Conservation (phyloP, 495 filamentous ascomycete genomes). For the Neurospora sp. region DNA sequence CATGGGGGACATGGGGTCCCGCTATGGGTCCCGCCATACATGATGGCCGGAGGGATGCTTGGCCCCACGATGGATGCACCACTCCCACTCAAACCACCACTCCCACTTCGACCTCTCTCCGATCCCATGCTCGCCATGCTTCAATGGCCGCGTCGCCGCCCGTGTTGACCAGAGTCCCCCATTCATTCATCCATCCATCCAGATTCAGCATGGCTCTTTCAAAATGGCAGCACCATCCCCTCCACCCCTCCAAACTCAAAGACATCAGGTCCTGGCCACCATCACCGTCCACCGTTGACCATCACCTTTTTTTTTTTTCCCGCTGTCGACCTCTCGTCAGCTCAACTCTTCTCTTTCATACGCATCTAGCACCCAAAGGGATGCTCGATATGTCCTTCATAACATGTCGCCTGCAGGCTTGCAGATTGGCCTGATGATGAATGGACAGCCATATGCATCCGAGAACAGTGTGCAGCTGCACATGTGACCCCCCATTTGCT, state of each 20-base stretch:
- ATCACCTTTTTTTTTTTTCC: background rate
- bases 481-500: conserved; percentile 23
- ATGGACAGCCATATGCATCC: conserved; percentile 21
- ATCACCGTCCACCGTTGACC: background rate
- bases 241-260: background rate
- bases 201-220: background rate
- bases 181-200: background rate
- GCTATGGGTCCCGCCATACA: background rate
- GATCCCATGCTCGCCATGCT: background rate
- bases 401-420: conserved; percentile 16
- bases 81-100: background rate
- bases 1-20: background rate
- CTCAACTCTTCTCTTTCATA: background rate
- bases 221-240: background rate
- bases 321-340: background rate
- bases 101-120: background rate
- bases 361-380: background rate
- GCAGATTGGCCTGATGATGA: conserved; percentile 13
- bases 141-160: background rate
- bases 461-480: conserved; percentile 24
- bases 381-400: conserved; percentile 11
- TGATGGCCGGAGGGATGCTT: background rate
- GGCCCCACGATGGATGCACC: background rate
- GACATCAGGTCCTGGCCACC: too few relatives aligned
- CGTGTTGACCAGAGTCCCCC: background rate